phyloP scores from a whole-genome alignment of 2,329 filamentous ascomycete species.

The Colletotrichum spinosum region DNA sequence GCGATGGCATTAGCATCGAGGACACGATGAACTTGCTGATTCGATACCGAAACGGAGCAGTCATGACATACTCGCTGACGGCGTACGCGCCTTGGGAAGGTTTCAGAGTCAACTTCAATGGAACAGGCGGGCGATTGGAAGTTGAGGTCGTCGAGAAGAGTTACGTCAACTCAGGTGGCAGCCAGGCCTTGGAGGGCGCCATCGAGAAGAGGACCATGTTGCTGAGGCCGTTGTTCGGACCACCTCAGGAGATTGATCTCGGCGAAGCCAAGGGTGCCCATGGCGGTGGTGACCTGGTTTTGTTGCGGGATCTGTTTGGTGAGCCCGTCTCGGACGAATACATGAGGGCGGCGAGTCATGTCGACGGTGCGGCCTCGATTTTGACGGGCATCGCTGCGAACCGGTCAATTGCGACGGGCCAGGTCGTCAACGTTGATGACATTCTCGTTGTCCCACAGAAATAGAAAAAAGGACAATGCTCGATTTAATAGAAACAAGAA shows the following conservation, averaged over 20 bases:
- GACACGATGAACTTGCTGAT: slow-evolving; percentile 73
- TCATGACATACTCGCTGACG: slow-evolving; percentile 69
- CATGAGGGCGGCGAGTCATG: slow-evolving; percentile 66
- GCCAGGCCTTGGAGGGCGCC: slow-evolving; percentile 65
- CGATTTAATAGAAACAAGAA: not conserved
- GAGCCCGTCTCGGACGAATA: slow-evolving; percentile 62
- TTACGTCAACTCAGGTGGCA: slow-evolving; percentile 71
- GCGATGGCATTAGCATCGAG: slow-evolving; percentile 73
- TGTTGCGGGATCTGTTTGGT: slow-evolving; percentile 69
- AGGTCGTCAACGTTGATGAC: slow-evolving; percentile 67
- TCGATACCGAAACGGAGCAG: slow-evolving; percentile 65
- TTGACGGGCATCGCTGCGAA: slow-evolving; percentile 71
- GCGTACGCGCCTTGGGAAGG: slow-evolving; percentile 74
- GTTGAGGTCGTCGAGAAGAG: slow-evolving; percentile 72
- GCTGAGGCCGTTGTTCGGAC: slow-evolving; percentile 66
- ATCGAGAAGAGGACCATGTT: slow-evolving; percentile 62
- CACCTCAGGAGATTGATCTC: slow-evolving; percentile 66
- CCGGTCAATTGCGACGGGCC: slow-evolving; percentile 65
- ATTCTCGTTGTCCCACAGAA: slow-evolving; percentile 50
- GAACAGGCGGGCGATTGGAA: slow-evolving; percentile 68
- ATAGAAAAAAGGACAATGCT: not conserved
- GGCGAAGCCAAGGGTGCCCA: slow-evolving; percentile 65
- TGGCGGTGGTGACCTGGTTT: slow-evolving; percentile 68
- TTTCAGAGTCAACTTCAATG: slow-evolving; percentile 68
- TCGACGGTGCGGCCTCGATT: slow-evolving; percentile 70